Conservation (phyloP, 2,329 filamentous ascomycete genomes). For the Colletotrichum tropicale region DNA sequence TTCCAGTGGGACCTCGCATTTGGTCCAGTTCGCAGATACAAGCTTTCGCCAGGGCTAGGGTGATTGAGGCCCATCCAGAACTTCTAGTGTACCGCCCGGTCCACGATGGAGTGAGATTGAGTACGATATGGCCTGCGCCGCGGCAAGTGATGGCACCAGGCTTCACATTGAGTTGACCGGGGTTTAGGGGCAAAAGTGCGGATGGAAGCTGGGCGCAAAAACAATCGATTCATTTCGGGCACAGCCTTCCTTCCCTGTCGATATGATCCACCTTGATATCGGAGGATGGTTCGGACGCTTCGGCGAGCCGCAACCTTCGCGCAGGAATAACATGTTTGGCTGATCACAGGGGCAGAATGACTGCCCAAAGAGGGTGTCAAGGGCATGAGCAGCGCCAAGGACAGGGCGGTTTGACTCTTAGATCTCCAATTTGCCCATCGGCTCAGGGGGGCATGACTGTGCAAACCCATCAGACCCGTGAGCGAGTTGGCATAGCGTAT, state of each 20-base stretch:
- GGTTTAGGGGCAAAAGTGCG: neutral
- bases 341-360: neutral
- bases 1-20: neutral
- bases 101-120: slow-evolving; percentile 4
- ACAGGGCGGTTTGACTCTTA: neutral
- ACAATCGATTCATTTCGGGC: slow-evolving; percentile 13
- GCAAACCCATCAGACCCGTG: neutral
- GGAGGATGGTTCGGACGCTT: neutral
- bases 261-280: slow-evolving; percentile 11
- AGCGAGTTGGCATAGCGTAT: neutral
- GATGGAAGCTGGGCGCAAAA: neutral
- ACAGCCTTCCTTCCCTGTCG: neutral
- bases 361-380: neutral
- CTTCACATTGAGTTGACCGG: neutral
- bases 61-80: neutral
- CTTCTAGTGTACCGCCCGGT: neutral
- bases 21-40: neutral
- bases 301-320: neutral
- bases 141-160: neutral
- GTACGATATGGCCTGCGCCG: neutral
- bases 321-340: neutral
- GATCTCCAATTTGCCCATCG: neutral
- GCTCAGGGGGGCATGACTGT: neutral
- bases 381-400: neutral
- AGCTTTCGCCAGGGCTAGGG: neutral